Conservation (phyloP, 345 rosid species). For the Euphorbia tirucalli region DNA sequence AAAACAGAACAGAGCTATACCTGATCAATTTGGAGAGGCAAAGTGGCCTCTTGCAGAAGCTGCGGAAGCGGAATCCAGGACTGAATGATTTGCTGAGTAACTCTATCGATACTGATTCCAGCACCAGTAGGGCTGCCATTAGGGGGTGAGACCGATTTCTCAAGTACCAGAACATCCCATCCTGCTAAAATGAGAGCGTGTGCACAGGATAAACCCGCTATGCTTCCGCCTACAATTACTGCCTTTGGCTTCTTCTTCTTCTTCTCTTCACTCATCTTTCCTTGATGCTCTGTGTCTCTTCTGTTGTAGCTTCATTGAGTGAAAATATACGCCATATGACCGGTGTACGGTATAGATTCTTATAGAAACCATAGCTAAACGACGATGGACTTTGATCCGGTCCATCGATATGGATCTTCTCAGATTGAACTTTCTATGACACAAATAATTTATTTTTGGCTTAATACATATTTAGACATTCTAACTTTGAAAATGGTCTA, state of each 20-base stretch:
- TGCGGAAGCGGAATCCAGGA: slow-evolving; percentile 57
- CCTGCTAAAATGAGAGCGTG: slow-evolving; percentile 62
- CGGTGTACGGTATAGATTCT: no score
- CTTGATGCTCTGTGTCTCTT: not conserved
- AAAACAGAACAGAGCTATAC: slow-evolving; percentile 17
- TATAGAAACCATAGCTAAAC: no score
- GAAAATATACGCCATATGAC: not conserved
- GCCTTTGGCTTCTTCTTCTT: slow-evolving; percentile 40
- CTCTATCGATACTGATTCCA: slow-evolving; percentile 63
- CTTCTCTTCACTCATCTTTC: slow-evolving; percentile 25
- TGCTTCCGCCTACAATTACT: slow-evolving; percentile 72
- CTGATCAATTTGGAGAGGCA: slow-evolving; percentile 59
- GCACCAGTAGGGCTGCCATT: slow-evolving; percentile 79
- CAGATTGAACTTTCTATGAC: no score
- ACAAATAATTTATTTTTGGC: no score
- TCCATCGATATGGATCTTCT: no score
- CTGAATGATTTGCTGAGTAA: slow-evolving; percentile 41
- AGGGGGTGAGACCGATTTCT: slow-evolving; percentile 58
- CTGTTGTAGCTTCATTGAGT: not conserved
- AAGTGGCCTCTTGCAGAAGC: slow-evolving; percentile 43
- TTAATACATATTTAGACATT: no score
- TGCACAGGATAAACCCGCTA: slow-evolving; percentile 74
- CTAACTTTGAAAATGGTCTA: no score
- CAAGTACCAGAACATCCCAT: slow-evolving; percentile 62
- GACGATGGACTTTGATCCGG: no score